Evolutionary conservation across 2,329 filamentous ascomycete species (phyloP).

Genomic region (Fusarium brevicatenulatum): DNA sequence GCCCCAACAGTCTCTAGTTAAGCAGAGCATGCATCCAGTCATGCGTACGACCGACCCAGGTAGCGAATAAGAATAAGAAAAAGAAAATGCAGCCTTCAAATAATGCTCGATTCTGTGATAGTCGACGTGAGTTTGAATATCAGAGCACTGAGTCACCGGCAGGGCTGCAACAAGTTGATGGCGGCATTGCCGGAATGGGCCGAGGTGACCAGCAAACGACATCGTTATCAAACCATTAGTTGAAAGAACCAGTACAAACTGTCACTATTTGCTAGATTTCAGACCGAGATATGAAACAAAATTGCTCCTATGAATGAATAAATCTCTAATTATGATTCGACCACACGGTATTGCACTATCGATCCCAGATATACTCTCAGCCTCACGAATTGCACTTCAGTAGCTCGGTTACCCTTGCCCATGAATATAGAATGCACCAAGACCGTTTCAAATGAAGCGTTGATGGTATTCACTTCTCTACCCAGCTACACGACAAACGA

Average conservation of each 20-base stretch:
- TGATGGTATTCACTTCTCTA: conserved; percentile 41
- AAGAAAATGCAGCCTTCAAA: not conserved
- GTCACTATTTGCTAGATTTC: not conserved
- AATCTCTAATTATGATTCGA: not conserved
- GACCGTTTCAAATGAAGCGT: conserved; percentile 38
- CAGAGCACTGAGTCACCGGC: not conserved
- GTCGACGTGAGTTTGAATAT: not conserved
- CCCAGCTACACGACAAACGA: conserved; percentile 42
- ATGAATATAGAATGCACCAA: conserved; percentile 43
- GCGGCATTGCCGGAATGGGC: conserved; percentile 20
- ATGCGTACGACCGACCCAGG: not conserved
- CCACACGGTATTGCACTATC: not conserved
- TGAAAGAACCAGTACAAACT: not conserved
- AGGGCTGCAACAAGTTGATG: conserved; percentile 6
- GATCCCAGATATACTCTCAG: not conserved
- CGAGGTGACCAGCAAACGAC: not conserved
- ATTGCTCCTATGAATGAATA: not conserved
- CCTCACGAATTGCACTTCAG: conserved; percentile 8
- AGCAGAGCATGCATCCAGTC: no score
- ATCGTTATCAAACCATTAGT: not conserved
- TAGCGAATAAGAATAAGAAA: not conserved
- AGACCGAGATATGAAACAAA: not conserved
- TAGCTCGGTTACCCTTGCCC: conserved; percentile 41
- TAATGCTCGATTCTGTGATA: not conserved
- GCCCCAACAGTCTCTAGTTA: no score